Conservation (phyloP, 805 yeast species). For the Sugiyamaella boreocaroliniensis region DNA sequence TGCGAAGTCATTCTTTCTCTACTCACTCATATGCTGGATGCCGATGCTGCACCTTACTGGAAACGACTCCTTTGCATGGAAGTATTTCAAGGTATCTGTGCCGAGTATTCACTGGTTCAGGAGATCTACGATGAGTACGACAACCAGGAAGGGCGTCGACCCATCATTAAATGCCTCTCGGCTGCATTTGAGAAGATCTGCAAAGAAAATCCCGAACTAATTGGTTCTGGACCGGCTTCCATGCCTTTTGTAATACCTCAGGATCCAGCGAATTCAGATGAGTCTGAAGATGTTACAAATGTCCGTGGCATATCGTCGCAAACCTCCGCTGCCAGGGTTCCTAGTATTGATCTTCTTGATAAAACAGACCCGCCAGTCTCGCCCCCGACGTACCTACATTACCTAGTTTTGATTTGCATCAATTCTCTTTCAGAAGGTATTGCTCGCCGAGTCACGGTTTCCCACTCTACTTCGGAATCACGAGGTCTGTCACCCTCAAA, state of each 20-base stretch:
- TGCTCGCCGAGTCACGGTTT: conserved; percentile 31
- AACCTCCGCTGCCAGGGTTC: conserved; percentile 43
- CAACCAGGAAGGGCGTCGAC: conserved; percentile 47
- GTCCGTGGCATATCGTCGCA: conserved; percentile 13
- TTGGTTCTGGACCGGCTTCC: conserved; percentile 22
- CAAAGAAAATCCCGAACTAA: conserved; percentile 30
- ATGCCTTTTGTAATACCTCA: conserved; percentile 13
- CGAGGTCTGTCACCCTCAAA: not conserved
- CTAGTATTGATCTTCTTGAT: conserved; percentile 71
- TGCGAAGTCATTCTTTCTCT: conserved; percentile 74
- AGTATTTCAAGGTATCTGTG: conserved; percentile 52
- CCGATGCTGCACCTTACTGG: conserved; percentile 60
- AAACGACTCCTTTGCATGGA: conserved; percentile 69
- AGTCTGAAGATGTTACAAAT: not conserved
- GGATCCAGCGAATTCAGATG: conserved; percentile 7
- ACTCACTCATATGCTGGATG: conserved; percentile 62
- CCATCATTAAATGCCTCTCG: conserved; percentile 53
- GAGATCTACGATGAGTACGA: conserved; percentile 61
- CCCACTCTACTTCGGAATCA: not conserved
- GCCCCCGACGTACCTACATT: conserved; percentile 56
- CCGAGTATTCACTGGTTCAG: conserved; percentile 48
- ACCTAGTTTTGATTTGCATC: conserved; percentile 49
- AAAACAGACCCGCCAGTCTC: conserved; percentile 67
- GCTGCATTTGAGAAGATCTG: conserved; percentile 36
- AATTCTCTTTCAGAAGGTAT: conserved; percentile 62